Evolutionary conservation across 1,284 basidiomycete genomes (phyloP).

Genomic region (Heterobasidion parviporum): DNA sequence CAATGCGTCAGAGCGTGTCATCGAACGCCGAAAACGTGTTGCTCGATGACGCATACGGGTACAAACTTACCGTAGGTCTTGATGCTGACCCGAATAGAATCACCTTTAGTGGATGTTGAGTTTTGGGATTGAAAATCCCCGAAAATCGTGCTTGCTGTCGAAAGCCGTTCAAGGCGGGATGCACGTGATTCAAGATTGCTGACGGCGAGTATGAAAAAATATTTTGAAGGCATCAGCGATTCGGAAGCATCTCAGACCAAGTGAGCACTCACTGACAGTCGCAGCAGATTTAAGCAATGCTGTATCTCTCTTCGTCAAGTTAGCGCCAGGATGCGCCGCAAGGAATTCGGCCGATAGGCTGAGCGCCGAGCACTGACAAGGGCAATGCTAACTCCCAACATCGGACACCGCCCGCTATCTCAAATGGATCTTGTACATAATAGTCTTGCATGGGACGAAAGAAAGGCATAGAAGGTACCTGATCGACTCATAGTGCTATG

Average conservation of each 20-base stretch:
- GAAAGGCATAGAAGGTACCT: no score
- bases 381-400: no score
- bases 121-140: background rate
- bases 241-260: background rate
- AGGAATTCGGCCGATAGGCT: no score
- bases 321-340: no score
- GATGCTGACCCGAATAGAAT: conserved; percentile 6
- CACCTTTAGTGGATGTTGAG: background rate
- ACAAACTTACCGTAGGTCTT: conserved; percentile 21
- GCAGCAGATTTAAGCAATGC: conserved; percentile 13
- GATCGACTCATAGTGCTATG: no score
- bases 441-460: no score
- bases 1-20: conserved; percentile 25
- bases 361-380: no score
- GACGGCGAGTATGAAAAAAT: conserved; percentile 27
- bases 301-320: no score
- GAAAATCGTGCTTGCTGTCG: conserved; percentile 15
- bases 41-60: background rate
- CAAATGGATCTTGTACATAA: no score
- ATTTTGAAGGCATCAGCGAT: conserved; percentile 9
- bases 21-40: conserved; percentile 13
- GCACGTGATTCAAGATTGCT: conserved; percentile 17
- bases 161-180: background rate
- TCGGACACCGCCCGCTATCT: no score
- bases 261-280: conserved; percentile 17